Evolutionary conservation across 164 flowering plant species (phyloP), one percentile per base, ranked within the genome.

Genomic region (Annona cherimola): DNA sequence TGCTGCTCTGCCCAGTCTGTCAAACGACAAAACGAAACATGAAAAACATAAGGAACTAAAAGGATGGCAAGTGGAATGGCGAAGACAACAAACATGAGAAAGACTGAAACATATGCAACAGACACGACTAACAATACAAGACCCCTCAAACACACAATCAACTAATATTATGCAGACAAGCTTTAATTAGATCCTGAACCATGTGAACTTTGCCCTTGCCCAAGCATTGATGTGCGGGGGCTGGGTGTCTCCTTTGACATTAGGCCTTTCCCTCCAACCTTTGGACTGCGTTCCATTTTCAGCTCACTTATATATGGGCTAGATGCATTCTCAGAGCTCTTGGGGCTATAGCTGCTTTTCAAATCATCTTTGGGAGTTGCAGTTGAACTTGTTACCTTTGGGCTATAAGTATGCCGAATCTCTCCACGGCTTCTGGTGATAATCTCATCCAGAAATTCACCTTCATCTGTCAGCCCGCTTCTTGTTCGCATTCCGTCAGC

Each of bases 351-450:
- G 18, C 70, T 71, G 4, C 84, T 72, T 77, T 74, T 82, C 76
- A 81, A 79, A 40, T 75, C 85, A 59, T 83, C 87, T 46, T 42
- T 67, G 67, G 95, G 70, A 63, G 78, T 44, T 19, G 89, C 83
- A 75, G 84, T 79, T 14, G 92, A 80, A 73, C 98, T 91, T 20
- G 93, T 88, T 39, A 86, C 68, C 75, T 88, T 91, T 43, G 98
- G 96, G 75, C 97, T 94, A 44, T 78, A 79, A 11, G 80, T 77
- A 46, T 71, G 86, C 5, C 97, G 90, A 76, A 91, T 83, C 83
- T 94, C 98, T 55, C 98, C 97, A 11, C 97, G 90, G 83, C 98
- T 89, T 81, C 96, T 81, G 63, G 98, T 94, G 60, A 90, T 80
- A 7, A 91, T 81, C 43, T 85, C 96, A 76, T 90, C 98, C 9